Evolutionary conservation across 176 grass and related monocot species (phyloP), one percentile per base, ranked within the genome.

Genomic region (Oryza nivara): DNA sequence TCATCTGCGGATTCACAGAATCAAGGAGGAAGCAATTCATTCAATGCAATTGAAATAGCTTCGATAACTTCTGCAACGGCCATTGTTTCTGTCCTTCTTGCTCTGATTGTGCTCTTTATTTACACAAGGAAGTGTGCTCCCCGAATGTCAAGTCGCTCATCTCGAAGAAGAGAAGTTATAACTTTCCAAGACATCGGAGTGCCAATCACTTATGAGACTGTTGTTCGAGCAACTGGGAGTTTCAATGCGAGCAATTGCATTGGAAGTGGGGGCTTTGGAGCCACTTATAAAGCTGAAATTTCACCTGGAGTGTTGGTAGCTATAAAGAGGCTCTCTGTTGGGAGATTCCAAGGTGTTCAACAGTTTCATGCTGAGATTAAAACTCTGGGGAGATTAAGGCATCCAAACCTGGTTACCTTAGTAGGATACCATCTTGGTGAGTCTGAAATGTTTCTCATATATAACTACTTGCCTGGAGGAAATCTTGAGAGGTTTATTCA

Each of bases 241-340:
- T 97, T 97, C 82, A 97, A 97, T 30, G 90, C 92, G 6, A 97
- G 95, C 68, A 97, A 97, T 89, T 97, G 95, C 75, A 97, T 97
- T 82, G 95, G 95, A 70, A 97, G 95, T 79, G 95, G 95, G 11
- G 95, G 95, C 65, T 97, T 97, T 61, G 95, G 95, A 76, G 95
- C 95, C 73, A 97, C 95, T 38, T 97, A 97, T 87, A 97, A 97
- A 74, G 95, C 95, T 63, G 95, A 97, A 86, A 95, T 97, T 89
- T 85, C 95, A 73, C 92, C 95, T 79, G 90, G 90, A 86, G 92
- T 97, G 67, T 67, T 97, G 77, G 95, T 97, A 45, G 95, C 95
- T 76, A 97, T 97, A 80, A 97, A 97, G 65, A 90, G 95, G 44
- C 95, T 97, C 49, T 94, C 92, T 74, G 92, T 97, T 35, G 95